phyloP scores from a whole-genome alignment of 192 early-diverging fungal genomes.

The Mortierella hygrophila region DNA sequence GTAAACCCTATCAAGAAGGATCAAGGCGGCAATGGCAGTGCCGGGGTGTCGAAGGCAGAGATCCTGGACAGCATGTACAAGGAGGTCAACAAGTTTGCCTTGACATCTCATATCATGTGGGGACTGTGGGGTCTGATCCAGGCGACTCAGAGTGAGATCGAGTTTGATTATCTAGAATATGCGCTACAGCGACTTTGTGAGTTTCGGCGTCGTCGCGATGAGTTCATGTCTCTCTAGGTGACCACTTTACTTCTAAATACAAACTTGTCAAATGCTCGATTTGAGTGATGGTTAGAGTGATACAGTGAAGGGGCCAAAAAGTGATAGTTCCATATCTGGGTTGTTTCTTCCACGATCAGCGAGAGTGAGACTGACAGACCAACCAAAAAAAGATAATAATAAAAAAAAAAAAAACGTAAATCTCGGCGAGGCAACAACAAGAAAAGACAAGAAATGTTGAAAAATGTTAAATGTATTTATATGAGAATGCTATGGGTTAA shows the following conservation, averaged over 20 bases:
- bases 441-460: no score
- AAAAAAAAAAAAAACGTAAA: no score
- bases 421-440: no score
- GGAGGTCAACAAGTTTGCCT: slow-evolving; percentile 58
- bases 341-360: no score
- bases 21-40: slow-evolving; percentile 20
- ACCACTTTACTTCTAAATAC: no score
- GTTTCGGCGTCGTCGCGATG: slow-evolving; percentile 70
- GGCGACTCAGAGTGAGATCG: slow-evolving; percentile 80
- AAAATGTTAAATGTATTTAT: no score
- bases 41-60: slow-evolving; percentile 45
- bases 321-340: no score
- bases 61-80: slow-evolving; percentile 57
- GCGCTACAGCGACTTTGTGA: slow-evolving; percentile 80
- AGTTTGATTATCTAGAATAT: slow-evolving; percentile 83
- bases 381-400: no score
- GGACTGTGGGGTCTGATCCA: slow-evolving; percentile 87
- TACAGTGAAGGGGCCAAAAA: no score
- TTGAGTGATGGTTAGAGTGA: no score
- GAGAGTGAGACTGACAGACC: no score
- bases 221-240: slow-evolving; percentile 48
- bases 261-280: no score
- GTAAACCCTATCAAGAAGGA: not conserved
- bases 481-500: not conserved
- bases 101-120: slow-evolving; percentile 79